A percentile compares a stretch with the other conserved stretches of the same genome.
Evolutionary conservation across 305 asterid species (phyloP).

Genomic region (Solanum hybrid): DNA sequence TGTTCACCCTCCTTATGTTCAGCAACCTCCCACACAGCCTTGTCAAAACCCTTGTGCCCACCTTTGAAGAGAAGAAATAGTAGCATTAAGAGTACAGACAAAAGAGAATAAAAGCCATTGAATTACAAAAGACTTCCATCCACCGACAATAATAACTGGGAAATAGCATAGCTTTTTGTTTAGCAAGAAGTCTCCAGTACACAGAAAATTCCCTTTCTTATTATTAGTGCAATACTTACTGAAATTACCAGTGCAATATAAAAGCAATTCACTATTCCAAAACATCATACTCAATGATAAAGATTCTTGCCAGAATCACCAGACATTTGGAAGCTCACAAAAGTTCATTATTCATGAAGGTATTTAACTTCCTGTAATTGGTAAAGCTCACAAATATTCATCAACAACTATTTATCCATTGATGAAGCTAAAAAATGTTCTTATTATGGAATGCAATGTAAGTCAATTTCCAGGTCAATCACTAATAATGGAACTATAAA

Average conservation of each 20-base stretch:
- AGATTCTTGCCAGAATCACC: neutral
- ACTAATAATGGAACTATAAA: neutral
- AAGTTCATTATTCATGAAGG: neutral
- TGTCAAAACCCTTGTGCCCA: slow-evolving; percentile 89
- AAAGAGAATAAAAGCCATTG: neutral
- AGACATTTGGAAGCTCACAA: neutral
- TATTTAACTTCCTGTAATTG: neutral
- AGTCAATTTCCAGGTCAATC: neutral
- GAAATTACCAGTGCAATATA: neutral
- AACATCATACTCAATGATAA: neutral
- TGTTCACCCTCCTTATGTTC: slow-evolving; percentile 62
- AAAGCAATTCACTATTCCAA: neutral
- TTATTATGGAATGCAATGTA: neutral
- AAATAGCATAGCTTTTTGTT: neutral
- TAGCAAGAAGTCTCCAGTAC: neutral
- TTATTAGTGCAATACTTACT: neutral
- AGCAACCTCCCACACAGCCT: slow-evolving; percentile 89
- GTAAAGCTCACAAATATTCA: neutral
- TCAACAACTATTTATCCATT: neutral
- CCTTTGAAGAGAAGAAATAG: slow-evolving; percentile 33
- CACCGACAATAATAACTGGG: neutral
- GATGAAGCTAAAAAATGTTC: neutral
- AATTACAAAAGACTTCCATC: neutral
- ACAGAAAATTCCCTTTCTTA: neutral
- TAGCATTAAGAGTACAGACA: neutral